Evolutionary conservation across 2,329 filamentous ascomycete species (phyloP), one percentile per base, ranked within the genome.

Genomic region (Trichoderma cornu-damae): DNA sequence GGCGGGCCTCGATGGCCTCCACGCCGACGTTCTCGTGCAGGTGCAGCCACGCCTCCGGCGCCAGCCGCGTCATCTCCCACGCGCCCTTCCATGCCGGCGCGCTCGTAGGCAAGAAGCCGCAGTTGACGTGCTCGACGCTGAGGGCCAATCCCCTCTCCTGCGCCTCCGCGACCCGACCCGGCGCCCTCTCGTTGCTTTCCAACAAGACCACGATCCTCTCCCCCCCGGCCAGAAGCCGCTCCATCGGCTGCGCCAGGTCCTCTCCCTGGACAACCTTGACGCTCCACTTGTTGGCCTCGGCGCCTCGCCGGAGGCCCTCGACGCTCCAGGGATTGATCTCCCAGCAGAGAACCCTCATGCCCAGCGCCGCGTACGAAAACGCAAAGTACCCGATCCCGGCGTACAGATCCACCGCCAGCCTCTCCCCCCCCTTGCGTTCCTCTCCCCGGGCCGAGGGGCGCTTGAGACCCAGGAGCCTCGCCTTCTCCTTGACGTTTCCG

Each of bases 351-450:
- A 96, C 87, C 48, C 81, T 75, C 65, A 92, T 75, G 0, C 90
- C 90, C 16, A 87, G 81, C 59, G 76, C 79, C 6, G 86, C 80
- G 72, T 96, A 96, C 30, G 84, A 88, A 67, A 96, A 96, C 3
- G 88, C 83, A 72, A 97, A 96, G 72, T 96, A 96, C 4, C 93
- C 93, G 62, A 96, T 96, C 0, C 93, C 93, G 0, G 89, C 90
- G 73, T 96, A 96, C 59, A 97, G 75, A 70, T 97, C 93, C 0
- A 95, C 81, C 0, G 86, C 83, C 70, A 79, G 84, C 3, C 59
- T 55, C 1, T 65, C 62, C 7, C 69, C 68, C 14, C 73, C 64
- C 1, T 11, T 20, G 6, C 8, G 11, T 26, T 1, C 24, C 3
- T 2, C 24, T n/a, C 8, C 22, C n/a, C 22, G 24, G 7, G 14